Conservation (phyloP, 2,329 filamentous ascomycete species). For the Colletotrichum caudatum region DNA sequence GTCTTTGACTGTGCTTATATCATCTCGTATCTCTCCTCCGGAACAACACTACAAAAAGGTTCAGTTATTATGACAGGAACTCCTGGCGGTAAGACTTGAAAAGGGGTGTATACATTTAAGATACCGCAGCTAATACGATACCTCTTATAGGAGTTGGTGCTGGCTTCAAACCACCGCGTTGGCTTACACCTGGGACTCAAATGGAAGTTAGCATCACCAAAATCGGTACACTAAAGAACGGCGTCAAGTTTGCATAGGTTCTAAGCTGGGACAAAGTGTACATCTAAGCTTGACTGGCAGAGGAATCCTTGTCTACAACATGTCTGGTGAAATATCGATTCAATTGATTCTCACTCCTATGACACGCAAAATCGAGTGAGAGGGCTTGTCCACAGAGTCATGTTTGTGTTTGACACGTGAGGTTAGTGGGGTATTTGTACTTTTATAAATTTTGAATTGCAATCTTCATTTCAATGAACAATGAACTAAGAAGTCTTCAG, state of each 20-base stretch:
- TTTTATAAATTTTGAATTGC: not conserved
- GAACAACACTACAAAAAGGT: slow-evolving; percentile 58
- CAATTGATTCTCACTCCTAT: not conserved
- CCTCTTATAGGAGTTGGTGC: slow-evolving; percentile 52
- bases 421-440: not conserved
- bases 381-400: not conserved
- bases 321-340: not conserved
- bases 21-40: slow-evolving; percentile 53
- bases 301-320: not conserved
- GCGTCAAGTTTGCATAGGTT: slow-evolving; percentile 45
- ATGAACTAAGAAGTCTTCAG: not conserved
- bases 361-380: too few relatives aligned
- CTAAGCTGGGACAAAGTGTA: too few relatives aligned
- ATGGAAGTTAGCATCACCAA: slow-evolving; percentile 55
- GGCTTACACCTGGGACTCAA: slow-evolving; percentile 53
- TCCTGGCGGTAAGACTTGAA: slow-evolving; percentile 50
- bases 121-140: not conserved
- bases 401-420: not conserved
- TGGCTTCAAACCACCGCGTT: slow-evolving; percentile 56
- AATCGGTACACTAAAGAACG: slow-evolving; percentile 58
- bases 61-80: slow-evolving; percentile 61
- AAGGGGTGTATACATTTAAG: fast-evolving
- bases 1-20: slow-evolving; percentile 57
- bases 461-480: not conserved
- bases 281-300: too few relatives aligned